phyloP scores from a whole-genome alignment of 176 grass and related monocot genomes.

The Pontederia crassipes region DNA sequence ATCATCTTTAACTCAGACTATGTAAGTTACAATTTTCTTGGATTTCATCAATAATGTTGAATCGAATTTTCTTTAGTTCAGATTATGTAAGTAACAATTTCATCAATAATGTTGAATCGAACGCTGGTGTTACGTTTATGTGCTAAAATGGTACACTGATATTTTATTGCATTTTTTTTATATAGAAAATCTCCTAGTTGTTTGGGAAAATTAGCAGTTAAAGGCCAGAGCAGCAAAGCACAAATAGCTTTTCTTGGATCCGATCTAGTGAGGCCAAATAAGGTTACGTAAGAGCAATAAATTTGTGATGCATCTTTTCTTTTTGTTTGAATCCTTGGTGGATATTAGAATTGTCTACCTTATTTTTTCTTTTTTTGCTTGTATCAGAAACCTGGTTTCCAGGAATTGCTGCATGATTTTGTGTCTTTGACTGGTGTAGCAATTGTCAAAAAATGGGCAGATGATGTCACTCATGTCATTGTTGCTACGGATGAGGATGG shows the following conservation, averaged over 20 bases:
- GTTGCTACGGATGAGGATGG: neutral
- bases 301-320: neutral
- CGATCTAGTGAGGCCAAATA: too few species aligned
- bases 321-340: neutral
- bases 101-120: too few species aligned
- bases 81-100: too few species aligned
- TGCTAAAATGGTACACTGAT: neutral
- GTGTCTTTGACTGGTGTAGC: conserved; percentile 7
- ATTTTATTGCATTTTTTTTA: neutral
- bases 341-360: neutral
- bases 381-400: neutral
- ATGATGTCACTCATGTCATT: conserved; percentile 22
- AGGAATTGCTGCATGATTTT: conserved; percentile 11
- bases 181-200: neutral
- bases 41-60: neutral
- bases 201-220: neutral
- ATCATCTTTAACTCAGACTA: neutral
- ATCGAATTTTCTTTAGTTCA: too few species aligned
- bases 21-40: neutral
- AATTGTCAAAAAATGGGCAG: conserved; percentile 7
- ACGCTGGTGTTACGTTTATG: too few species aligned
- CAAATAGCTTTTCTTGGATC: too few species aligned
- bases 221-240: too few species aligned
- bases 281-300: too few species aligned
- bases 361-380: neutral